phyloP scores from a whole-genome alignment of 257 asterid species.

The Thymus quinquecostatus region DNA sequence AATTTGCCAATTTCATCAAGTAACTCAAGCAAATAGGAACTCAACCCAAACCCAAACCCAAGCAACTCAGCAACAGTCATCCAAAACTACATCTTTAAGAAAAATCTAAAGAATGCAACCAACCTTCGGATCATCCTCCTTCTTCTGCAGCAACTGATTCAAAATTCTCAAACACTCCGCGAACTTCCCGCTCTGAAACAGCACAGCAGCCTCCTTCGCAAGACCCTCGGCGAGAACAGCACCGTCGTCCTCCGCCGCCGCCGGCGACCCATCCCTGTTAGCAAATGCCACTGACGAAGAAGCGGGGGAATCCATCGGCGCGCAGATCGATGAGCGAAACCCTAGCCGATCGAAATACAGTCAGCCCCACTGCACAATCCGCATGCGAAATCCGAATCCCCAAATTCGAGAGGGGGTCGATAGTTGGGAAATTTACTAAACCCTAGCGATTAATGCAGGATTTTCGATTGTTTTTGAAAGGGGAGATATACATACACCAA shows the following conservation, averaged over 20 bases:
- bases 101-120: not conserved
- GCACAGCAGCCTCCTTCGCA: slow-evolving; percentile 80
- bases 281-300: slow-evolving; percentile 43
- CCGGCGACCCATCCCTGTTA: slow-evolving; percentile 37
- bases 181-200: slow-evolving; percentile 73
- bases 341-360: slow-evolving; percentile 43
- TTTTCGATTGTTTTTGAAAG: too few relatives aligned
- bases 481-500: not conserved
- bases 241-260: slow-evolving; percentile 55
- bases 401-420: not conserved
- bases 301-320: slow-evolving; percentile 58
- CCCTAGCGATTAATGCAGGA: slow-evolving; percentile 52
- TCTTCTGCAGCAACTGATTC: slow-evolving; percentile 63
- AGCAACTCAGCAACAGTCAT: not conserved
- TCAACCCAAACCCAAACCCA: not conserved
- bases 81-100: not conserved
- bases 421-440: slow-evolving; percentile 34
- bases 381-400: slow-evolving; percentile 47
- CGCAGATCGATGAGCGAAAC: slow-evolving; percentile 51
- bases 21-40: not conserved
- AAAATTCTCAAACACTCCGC: slow-evolving; percentile 66
- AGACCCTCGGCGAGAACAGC: slow-evolving; percentile 58
- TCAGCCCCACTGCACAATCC: slow-evolving; percentile 35
- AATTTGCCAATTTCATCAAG: not conserved
- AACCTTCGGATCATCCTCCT: slow-evolving; percentile 79